Conservation (phyloP, 106 monocot species). For the Agapanthus africanus region DNA sequence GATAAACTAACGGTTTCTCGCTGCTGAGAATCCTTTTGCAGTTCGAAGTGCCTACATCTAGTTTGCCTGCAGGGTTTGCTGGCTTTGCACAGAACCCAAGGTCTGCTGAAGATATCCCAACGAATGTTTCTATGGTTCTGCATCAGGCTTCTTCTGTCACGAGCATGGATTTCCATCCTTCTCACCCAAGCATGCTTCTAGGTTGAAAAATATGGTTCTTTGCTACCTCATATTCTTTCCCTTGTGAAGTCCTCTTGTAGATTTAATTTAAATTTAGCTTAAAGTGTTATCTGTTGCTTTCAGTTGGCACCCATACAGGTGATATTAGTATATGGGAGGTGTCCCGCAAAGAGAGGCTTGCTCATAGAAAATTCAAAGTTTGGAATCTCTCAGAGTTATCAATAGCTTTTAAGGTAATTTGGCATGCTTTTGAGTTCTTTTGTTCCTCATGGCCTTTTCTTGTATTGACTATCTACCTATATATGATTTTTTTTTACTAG, state of each 20-base stretch:
- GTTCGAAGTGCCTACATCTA: conserved; percentile 14
- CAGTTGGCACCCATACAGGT: conserved; percentile 57
- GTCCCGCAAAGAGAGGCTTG: conserved; percentile 25
- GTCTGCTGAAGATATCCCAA: conserved; percentile 34
- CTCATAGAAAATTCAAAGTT: conserved; percentile 31
- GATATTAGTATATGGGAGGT: conserved; percentile 53
- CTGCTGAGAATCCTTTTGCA: conserved; percentile 6
- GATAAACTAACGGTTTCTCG: background rate
- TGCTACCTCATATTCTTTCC: too few species aligned
- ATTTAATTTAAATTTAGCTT: too few species aligned
- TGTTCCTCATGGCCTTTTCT: too few species aligned
- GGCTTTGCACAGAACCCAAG: conserved; percentile 14
- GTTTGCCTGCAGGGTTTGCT: conserved; percentile 22
- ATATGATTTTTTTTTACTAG: too few species aligned
- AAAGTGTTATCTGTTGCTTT: too few species aligned
- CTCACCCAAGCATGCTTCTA: conserved; percentile 37
- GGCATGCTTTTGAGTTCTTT: too few species aligned
- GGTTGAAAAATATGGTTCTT: conserved; percentile 19
- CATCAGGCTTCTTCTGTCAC: conserved; percentile 36
- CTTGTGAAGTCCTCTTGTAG: too few species aligned
- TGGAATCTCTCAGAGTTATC: conserved; percentile 27
- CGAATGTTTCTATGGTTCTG: conserved; percentile 22
- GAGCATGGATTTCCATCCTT: conserved; percentile 53
- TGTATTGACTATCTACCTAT: too few species aligned
- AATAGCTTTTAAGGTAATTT: conserved; percentile 30